These are phyloP conservation scores for Coemansia sp. DNA, from an alignment of 192 early-diverging fungal species.

Conservation along the genomic window DNA sequence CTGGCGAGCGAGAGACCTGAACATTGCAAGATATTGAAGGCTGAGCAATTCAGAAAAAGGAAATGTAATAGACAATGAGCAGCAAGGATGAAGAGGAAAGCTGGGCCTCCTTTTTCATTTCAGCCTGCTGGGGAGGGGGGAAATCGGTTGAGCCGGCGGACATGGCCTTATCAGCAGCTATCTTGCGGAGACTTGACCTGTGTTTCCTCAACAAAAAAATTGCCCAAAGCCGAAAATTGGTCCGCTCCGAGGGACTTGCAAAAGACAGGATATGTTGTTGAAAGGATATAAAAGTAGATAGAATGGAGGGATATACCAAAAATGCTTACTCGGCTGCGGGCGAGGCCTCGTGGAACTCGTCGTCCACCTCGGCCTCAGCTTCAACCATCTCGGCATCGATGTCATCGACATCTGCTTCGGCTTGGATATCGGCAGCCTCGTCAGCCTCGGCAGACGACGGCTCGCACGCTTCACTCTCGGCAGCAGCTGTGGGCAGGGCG, in stretches of 20 bases:
- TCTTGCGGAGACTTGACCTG: background rate
- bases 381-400: constrained; percentile 7
- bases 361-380: constrained; percentile 16
- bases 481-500: constrained; percentile 1
- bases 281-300: background rate
- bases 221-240: no score
- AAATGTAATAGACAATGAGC: no score
- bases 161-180: background rate
- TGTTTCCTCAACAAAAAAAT: background rate
- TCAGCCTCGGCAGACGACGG: background rate
- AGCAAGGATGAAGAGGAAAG: no score
- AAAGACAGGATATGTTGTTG: background rate
- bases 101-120: no score
- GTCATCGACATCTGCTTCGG: background rate
- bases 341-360: constrained; percentile 48
- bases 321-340: constrained; percentile 10
- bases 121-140: background rate
- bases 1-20: background rate
- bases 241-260: background rate
- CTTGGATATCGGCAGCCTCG: background rate
- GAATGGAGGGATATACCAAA: background rate
- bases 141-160: background rate
- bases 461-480: constrained; percentile 4
- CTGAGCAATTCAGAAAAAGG: no score
- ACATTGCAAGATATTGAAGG: background rate